Evolutionary conservation across 805 yeast species (phyloP).

Genomic region (Deakozyma indianensis): DNA sequence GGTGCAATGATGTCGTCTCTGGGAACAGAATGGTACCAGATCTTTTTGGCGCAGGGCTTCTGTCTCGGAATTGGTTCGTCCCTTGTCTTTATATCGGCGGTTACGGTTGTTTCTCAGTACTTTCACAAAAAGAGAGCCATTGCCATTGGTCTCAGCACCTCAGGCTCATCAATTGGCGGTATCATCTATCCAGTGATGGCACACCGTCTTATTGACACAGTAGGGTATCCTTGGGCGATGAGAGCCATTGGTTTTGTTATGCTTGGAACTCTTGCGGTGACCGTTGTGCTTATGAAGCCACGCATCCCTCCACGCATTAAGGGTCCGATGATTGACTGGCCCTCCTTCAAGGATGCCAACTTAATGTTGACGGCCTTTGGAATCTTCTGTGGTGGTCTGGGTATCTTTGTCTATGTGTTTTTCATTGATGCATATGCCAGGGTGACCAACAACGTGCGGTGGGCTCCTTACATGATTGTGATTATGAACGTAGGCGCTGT

Average conservation of each 20-base stretch:
- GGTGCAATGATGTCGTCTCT: constrained; percentile 17
- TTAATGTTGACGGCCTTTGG: constrained; percentile 14
- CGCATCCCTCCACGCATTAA: constrained; percentile 18
- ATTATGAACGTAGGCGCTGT: constrained; percentile 25
- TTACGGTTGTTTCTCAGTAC: constrained; percentile 32
- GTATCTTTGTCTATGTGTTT: constrained; percentile 21
- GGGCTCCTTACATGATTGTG: constrained; percentile 19
- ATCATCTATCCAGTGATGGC: constrained; percentile 33
- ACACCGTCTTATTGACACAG: constrained; percentile 23
- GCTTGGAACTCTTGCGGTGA: constrained; percentile 14
- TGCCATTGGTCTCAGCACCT: constrained; percentile 32
- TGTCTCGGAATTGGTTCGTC: constrained; percentile 32
- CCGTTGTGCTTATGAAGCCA: constrained; percentile 14
- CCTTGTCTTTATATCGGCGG: constrained; percentile 28
- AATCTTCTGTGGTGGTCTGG: constrained; percentile 16
- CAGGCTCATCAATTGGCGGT: constrained; percentile 41
- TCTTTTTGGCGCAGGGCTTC: constrained; percentile 39
- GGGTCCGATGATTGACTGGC: constrained; percentile 13
- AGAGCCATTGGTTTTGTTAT: constrained; percentile 34
- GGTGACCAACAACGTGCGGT: constrained; percentile 8
- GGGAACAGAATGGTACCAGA: constrained; percentile 32
- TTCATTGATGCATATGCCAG: constrained; percentile 21
- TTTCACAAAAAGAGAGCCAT: constrained; percentile 29
- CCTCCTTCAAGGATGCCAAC: constrained; percentile 16
- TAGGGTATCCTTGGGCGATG: constrained; percentile 42